phyloP scores from a whole-genome alignment of 805 yeast genomes.

The Candida khao-thaluensis region DNA sequence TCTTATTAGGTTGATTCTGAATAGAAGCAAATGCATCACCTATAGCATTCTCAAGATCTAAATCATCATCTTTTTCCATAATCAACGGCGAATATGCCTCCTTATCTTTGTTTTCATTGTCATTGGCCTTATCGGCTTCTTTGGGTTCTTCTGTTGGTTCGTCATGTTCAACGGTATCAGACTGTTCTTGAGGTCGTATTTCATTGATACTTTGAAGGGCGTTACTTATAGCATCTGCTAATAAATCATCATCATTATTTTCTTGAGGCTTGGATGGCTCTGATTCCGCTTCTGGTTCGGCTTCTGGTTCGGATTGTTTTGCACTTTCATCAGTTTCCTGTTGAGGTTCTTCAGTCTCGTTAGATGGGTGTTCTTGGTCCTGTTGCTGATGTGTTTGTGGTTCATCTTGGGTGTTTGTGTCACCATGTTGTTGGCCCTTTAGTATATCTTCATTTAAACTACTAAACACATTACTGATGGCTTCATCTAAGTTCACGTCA shows the following conservation, averaged over 20 bases:
- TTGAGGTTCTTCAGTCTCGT: no score
- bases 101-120: background rate
- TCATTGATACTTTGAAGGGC: conserved; percentile 17
- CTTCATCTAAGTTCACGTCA: conserved; percentile 24
- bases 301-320: background rate
- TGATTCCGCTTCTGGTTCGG: no score
- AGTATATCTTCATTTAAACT: conserved; percentile 10
- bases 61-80: conserved; percentile 20
- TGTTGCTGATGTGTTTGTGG: background rate
- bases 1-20: conserved; percentile 3
- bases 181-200: conserved; percentile 8
- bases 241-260: conserved; percentile 12
- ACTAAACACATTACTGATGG: conserved; percentile 30
- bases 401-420: background rate
- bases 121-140: background rate
- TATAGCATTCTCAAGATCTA: conserved; percentile 35
- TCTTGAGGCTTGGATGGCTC: background rate
- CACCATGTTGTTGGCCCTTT: background rate
- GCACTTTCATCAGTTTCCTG: background rate
- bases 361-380: background rate
- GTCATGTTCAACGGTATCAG: background rate
- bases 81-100: conserved; percentile 14
- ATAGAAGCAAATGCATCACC: conserved; percentile 36
- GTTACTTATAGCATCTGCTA: conserved; percentile 15
- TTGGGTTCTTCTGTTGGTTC: background rate